Base-by-base conservation (phyloP, 345 rosid species). In the Hibiscus mutabilis region DNA sequence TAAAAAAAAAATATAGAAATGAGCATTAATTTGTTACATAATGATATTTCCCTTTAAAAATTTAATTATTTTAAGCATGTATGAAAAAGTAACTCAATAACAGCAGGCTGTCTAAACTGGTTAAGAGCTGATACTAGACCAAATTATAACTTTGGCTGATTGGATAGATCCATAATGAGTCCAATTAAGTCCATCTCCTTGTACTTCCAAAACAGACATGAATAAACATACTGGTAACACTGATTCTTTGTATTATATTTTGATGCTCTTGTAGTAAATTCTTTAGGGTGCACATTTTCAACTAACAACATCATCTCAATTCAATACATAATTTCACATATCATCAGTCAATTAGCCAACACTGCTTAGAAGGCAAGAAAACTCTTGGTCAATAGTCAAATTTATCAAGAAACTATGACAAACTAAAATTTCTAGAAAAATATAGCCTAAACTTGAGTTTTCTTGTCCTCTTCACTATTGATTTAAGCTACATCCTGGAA, bases 181-280 rank as follows among this genome's bases (percentile, higher is more conserved):
- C 49, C 44, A 55, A 18, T 51, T 69, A 55, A n/a, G 49, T n/a
- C 63, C 60, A 69, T 55, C 62, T 51, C 22, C 25, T 68, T 37
- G 42, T 6, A 37, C 42, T 7, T 37, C 42, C 8, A 37, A 37
- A 37, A 37, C 42, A 37, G 1, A 37, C 42, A 37, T 10, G 8
- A 31, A 31, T 31, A 31, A 60, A n/a, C 47, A 19, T 46, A 63
- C 29, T 5, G n/a, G 16, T 40, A n/a, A 37, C 44, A 47, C 29
- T 62, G 46, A 8, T 62, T 33, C 66, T 62, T 37, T 8, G 14
- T 18, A 16, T 8, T 62, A 19, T 35, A 35, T 62, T 62, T 62
- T 62, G 25, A 35, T 62, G 19, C 49, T 62, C 27, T 62, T 12
- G 18, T 35, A 22, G 35, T 44, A 44, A 65, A 13, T 44, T 21